These are phyloP conservation scores for Kluyveromyces sp. DNA, from an alignment of 1,139 yeast species.

Conservation along the genomic window DNA sequence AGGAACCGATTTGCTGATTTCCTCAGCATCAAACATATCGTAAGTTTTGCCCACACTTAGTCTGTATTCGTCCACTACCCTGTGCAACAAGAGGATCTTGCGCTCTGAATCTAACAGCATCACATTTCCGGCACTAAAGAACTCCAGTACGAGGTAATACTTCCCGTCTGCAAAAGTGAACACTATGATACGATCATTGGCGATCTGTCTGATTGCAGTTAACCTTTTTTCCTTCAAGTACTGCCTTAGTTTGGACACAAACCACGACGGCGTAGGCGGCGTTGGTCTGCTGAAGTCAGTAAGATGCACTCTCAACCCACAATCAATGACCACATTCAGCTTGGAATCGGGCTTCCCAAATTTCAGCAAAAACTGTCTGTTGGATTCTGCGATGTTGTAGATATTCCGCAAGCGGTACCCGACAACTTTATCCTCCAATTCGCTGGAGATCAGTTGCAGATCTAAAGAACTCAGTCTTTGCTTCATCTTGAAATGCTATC, in stretches of 20 bases:
- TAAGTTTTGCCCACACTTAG: slow-evolving; percentile 66
- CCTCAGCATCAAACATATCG: slow-evolving; percentile 46
- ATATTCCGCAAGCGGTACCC: slow-evolving; percentile 77
- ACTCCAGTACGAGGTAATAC: slow-evolving; percentile 75
- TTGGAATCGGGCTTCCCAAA: slow-evolving; percentile 83
- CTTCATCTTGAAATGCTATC: slow-evolving; percentile 34
- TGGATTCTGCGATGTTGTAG: slow-evolving; percentile 68
- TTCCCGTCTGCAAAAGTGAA: slow-evolving; percentile 76
- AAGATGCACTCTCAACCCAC: slow-evolving; percentile 75
- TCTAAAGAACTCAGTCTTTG: slow-evolving; percentile 86
- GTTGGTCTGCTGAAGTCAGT: slow-evolving; percentile 78
- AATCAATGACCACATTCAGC: slow-evolving; percentile 66
- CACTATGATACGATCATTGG: slow-evolving; percentile 72
- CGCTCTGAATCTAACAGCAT: slow-evolving; percentile 62
- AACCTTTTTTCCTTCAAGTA: slow-evolving; percentile 77
- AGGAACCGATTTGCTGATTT: slow-evolving; percentile 32
- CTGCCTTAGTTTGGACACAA: slow-evolving; percentile 78
- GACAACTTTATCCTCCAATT: slow-evolving; percentile 48
- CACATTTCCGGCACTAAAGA: slow-evolving; percentile 92
- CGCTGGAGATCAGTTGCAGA: slow-evolving; percentile 62
- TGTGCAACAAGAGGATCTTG: slow-evolving; percentile 65
- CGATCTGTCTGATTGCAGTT: slow-evolving; percentile 64
- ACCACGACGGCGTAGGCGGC: slow-evolving; percentile 75
- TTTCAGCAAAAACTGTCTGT: slow-evolving; percentile 69
- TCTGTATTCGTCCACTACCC: slow-evolving; percentile 70